Evolutionary conservation across 768 basidiomycete species (phyloP).

Genomic region (Russula olivacea): DNA sequence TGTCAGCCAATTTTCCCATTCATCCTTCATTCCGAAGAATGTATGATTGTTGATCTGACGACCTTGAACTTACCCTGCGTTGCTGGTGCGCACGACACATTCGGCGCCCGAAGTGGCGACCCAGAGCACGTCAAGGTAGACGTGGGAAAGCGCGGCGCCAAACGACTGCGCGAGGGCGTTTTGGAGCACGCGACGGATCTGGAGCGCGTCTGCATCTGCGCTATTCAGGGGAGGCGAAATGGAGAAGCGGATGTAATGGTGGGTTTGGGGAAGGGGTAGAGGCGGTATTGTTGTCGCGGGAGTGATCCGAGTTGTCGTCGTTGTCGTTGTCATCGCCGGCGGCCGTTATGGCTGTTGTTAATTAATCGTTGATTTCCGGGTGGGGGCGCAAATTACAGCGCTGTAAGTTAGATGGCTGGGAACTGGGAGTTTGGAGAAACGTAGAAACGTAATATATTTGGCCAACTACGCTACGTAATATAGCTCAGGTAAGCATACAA

Average conservation of each 20-base stretch:
- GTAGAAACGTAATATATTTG: no score
- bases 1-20: no score
- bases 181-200: conserved; percentile 49
- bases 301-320: not conserved
- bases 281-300: not conserved
- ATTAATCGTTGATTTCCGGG: no score
- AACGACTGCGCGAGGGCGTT: conserved; percentile 50
- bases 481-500: no score
- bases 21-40: no score
- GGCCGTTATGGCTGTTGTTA: not conserved
- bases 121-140: conserved; percentile 57
- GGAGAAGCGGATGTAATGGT: conserved; percentile 46
- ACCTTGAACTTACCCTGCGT: conserved; percentile 35
- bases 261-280: conserved; percentile 21
- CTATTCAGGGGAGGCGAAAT: conserved; percentile 33
- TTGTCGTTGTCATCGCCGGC: not conserved
- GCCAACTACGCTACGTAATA: no score
- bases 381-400: no score
- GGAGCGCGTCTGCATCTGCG: conserved; percentile 36
- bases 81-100: conserved; percentile 37
- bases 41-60: no score
- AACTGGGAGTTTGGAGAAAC: no score
- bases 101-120: conserved; percentile 38
- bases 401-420: no score
- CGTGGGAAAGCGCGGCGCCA: conserved; percentile 46